Base-by-base conservation (phyloP, 2,329 filamentous ascomycete genomes). In the Neocatenulostroma microsporum region DNA sequence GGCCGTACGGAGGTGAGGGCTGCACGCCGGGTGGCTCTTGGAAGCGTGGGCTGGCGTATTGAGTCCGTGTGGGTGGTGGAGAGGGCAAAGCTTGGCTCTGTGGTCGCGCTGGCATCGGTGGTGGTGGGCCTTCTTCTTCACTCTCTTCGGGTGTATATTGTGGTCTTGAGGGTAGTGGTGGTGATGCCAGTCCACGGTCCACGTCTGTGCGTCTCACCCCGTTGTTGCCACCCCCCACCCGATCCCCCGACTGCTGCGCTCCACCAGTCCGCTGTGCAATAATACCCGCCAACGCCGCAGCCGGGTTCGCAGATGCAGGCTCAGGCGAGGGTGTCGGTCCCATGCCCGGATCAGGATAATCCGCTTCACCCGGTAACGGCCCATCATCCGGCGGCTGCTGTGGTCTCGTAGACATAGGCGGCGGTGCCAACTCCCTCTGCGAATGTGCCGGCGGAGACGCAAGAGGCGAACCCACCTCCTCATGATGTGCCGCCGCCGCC, bases 141-240 rank as follows among this genome's bases (percentile, higher is more conserved):
- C 78, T 79, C 41, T 78, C 79, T 45, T 85, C 78, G 14, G 78
- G 74, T 1, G 76, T 74, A 46, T 76, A 74, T 47, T 76, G 65
- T 41, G 72, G 68, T 46, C 73, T 66, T 27, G 64, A 61, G 30
- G 71, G 68, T n/a, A 74, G 68, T 21, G 73, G 71, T 7, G 74
- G 68, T 6, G 70, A 69, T 23, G 66, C 56, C 17, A 67, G 55
- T 32, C 43, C 47, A 20, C 49, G 49, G 13, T 50, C 45, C 19
- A 38, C 33, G n/a, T 38, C 30, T 1, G 44, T n/a, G n/a, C n/a
- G n/a, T n/a, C n/a, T n/a, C n/a, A n/a, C n/a, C n/a, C n/a, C n/a
- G n/a, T n/a, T n/a, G n/a, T n/a, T n/a, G n/a, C n/a, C n/a, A n/a
- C n/a, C n/a, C n/a, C n/a, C n/a, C n/a, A n/a, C n/a, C n/a, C n/a